These are phyloP conservation scores for Canavalia ensiformis DNA, from an alignment of 306 rosid genomes.

Conservation along the genomic window DNA sequence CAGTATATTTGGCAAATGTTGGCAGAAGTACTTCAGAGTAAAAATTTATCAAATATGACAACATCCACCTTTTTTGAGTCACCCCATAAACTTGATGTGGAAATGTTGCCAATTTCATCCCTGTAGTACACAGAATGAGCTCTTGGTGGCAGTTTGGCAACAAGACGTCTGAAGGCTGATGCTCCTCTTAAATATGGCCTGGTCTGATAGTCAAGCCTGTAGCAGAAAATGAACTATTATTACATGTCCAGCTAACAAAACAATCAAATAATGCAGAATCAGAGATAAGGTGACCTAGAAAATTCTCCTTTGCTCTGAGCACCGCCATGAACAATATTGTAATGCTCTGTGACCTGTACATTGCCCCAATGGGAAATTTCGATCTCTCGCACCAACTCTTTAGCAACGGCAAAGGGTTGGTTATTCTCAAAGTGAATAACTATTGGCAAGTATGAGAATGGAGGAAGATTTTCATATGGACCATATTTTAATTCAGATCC, in stretches of 20 bases:
- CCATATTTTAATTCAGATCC: constrained; percentile 97
- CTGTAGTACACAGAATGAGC: constrained; percentile 94
- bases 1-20: constrained; percentile 40
- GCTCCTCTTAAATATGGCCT: constrained; percentile 83
- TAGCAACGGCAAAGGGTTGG: constrained; percentile 89
- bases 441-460: constrained; percentile 73
- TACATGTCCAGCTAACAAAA: constrained; percentile 34
- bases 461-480: constrained; percentile 79
- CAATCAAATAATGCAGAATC: constrained; percentile 39
- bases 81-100: constrained; percentile 95
- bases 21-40: constrained; percentile 8
- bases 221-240: constrained; percentile 51
- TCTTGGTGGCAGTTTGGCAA: constrained; percentile 90
- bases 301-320: constrained; percentile 95
- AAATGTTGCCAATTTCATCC: constrained; percentile 96
- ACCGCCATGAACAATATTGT: constrained; percentile 84
- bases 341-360: constrained; percentile 93
- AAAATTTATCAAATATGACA: constrained; percentile 1
- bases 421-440: constrained; percentile 90
- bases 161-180: constrained; percentile 82
- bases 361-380: constrained; percentile 99
- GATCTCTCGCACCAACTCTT: constrained; percentile 84
- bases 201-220: constrained; percentile 94
- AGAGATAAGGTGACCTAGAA: constrained; percentile 73
- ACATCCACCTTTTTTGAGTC: constrained; percentile 81